A percentile compares a stretch with the other conserved stretches of the same genome.
phyloP scores from a whole-genome alignment of 441 rosid genomes.

The Mallotus japonicus region DNA sequence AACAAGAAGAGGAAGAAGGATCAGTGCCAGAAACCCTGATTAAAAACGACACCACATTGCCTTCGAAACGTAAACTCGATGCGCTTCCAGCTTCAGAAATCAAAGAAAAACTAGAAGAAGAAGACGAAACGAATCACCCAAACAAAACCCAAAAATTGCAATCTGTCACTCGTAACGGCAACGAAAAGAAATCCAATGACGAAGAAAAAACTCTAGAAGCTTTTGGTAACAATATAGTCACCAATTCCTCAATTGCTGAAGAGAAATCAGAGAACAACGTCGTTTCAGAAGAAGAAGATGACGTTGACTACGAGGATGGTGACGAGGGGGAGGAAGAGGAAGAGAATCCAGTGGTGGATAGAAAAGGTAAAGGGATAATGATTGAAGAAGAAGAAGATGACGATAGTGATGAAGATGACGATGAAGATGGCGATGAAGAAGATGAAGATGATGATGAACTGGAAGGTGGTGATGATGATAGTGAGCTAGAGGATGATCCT shows the following conservation, averaged over 20 bases:
- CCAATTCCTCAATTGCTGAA: conserved; percentile 15
- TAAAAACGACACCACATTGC: conserved; percentile 46
- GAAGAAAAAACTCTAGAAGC: conserved; percentile 11
- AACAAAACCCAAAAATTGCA: conserved; percentile 48
- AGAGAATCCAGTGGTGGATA: conserved; percentile 41
- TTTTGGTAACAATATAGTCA: conserved; percentile 10
- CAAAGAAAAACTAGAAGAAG: conserved; percentile 27
- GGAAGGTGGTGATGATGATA: conserved; percentile 47
- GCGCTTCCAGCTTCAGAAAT: conserved; percentile 28
- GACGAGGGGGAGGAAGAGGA: conserved; percentile 27
- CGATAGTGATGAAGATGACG: conserved; percentile 15
- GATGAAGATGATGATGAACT: conserved; percentile 50
- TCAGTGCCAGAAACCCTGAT: conserved; percentile 48
- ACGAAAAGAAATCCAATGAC: conserved; percentile 16
- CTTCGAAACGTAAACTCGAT: conserved; percentile 67
- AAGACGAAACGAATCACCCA: conserved; percentile 23
- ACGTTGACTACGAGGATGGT: conserved; percentile 34
- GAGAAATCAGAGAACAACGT: conserved; percentile 5
- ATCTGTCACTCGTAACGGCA: conserved; percentile 16
- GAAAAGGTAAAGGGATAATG: conserved; percentile 74
- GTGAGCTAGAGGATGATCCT: conserved; percentile 82
- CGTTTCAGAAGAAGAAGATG: conserved; percentile 17
- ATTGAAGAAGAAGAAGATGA: conserved; percentile 53
- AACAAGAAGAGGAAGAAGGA: neutral
- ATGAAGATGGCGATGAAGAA: too few species aligned